These are phyloP conservation scores for Spatholobus suberectus DNA, from an alignment of 306 rosid genomes.

Conservation along the genomic window DNA sequence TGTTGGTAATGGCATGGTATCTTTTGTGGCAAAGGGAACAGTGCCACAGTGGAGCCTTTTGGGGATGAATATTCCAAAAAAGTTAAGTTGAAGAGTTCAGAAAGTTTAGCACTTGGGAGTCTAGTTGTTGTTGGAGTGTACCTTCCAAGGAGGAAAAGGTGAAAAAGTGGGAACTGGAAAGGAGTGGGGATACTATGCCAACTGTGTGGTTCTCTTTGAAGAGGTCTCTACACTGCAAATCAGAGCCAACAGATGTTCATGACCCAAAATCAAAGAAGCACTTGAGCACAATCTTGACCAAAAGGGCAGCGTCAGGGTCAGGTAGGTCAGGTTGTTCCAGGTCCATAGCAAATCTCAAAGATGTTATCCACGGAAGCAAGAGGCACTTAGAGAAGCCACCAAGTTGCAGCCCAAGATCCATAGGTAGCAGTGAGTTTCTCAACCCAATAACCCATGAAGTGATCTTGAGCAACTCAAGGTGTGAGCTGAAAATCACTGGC, in stretches of 20 bases:
- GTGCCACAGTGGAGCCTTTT: constrained; percentile 36
- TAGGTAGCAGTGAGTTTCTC: constrained; percentile 89
- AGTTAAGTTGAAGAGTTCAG: neutral
- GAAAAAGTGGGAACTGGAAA: neutral
- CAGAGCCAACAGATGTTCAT: constrained; percentile 86
- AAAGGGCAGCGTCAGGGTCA: constrained; percentile 51
- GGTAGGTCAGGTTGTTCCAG: constrained; percentile 88
- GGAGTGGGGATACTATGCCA: constrained; percentile 62
- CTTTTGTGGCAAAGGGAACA: neutral
- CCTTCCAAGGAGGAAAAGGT: neutral
- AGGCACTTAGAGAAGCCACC: constrained; percentile 83
- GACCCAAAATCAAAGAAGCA: constrained; percentile 79
- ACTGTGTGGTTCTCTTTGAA: constrained; percentile 90
- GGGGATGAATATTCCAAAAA: constrained; percentile 25
- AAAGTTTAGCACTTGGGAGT: constrained; percentile 18
- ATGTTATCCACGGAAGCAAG: constrained; percentile 94
- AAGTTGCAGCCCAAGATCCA: constrained; percentile 90
- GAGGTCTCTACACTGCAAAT: constrained; percentile 82
- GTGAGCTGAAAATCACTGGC: constrained; percentile 88
- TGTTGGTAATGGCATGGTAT: neutral
- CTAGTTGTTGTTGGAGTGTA: neutral
- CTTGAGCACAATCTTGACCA: constrained; percentile 72
- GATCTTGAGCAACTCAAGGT: constrained; percentile 81
- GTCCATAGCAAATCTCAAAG: constrained; percentile 90
- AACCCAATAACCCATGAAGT: constrained; percentile 93